phyloP scores from a whole-genome alignment of 2,329 filamentous ascomycete species.

The Colletotrichum magnum region DNA sequence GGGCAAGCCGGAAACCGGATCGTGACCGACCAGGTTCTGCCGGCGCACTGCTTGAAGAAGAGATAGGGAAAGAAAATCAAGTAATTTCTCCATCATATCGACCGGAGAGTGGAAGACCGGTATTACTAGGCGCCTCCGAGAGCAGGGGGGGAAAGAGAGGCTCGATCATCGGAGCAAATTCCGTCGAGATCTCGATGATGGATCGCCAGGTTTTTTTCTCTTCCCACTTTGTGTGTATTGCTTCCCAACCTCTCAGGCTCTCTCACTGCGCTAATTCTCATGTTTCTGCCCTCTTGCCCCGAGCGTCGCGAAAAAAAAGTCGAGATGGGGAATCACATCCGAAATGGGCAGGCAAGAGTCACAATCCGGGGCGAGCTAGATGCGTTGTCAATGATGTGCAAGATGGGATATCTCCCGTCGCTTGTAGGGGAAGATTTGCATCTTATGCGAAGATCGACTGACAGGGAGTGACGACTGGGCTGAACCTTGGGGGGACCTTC shows the following conservation, averaged over 20 bases:
- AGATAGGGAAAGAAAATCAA: background rate
- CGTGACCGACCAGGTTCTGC: slow-evolving; percentile 6
- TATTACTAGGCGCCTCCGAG: background rate
- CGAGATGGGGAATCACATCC: slow-evolving; percentile 16
- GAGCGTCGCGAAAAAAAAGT: background rate
- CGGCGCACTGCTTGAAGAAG: background rate
- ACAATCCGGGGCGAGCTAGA: slow-evolving; percentile 34
- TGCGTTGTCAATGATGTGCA: slow-evolving; percentile 40
- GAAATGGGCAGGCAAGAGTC: slow-evolving; percentile 25
- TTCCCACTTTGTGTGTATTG: background rate
- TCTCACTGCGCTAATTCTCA: background rate
- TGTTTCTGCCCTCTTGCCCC: background rate
- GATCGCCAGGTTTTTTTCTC: slow-evolving; percentile 3
- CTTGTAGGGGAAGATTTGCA: slow-evolving; percentile 36
- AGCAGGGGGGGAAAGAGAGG: slow-evolving; percentile 1
- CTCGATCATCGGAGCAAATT: slow-evolving; percentile 26
- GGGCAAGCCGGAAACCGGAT: slow-evolving; percentile 8
- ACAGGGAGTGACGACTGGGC: slow-evolving; percentile 36
- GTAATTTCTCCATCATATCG: slow-evolving; percentile 28
- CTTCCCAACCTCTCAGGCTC: background rate
- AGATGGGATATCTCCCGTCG: slow-evolving; percentile 40
- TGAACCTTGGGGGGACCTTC: slow-evolving; percentile 31
- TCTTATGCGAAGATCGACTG: slow-evolving; percentile 40
- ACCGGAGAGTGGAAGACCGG: slow-evolving; percentile 13
- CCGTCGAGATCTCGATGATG: slow-evolving; percentile 36